Conservation (phyloP, 148 eudicot genomes). For the Beta vulgaris region DNA sequence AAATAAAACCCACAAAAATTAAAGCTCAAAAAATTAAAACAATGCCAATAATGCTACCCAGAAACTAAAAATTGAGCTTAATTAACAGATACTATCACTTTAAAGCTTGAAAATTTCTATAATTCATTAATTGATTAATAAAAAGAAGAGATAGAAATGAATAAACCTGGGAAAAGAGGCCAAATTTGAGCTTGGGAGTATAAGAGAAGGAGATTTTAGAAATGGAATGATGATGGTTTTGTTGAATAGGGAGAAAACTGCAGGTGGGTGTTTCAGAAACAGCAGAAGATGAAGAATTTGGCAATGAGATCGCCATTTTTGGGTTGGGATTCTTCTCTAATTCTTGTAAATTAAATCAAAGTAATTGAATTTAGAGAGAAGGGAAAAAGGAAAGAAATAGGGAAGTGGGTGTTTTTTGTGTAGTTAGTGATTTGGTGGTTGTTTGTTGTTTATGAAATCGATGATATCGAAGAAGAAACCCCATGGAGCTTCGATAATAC, state of each 20-base stretch:
- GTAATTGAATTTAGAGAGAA: too few species aligned
- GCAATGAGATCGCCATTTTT: slow-evolving; percentile 20
- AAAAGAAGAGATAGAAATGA: background rate
- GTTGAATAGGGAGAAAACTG: background rate
- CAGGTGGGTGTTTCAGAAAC: slow-evolving; percentile 12
- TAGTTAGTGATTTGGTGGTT: background rate
- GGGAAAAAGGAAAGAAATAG: background rate
- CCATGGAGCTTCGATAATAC: slow-evolving; percentile 5
- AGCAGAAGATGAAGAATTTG: slow-evolving; percentile 10
- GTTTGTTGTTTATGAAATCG: slow-evolving; percentile 13
- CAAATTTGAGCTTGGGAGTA: slow-evolving; percentile 42
- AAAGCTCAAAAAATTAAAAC: background rate
- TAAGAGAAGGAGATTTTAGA: slow-evolving; percentile 42
- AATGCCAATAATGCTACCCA: background rate
- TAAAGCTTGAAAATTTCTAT: background rate
- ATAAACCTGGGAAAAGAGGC: slow-evolving; percentile 27
- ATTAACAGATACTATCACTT: background rate
- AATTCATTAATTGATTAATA: background rate
- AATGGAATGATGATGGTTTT: slow-evolving; percentile 13
- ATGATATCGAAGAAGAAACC: slow-evolving; percentile 20
- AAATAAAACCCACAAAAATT: background rate
- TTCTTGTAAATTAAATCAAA: background rate
- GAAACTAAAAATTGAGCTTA: background rate
- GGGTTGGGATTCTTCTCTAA: background rate
- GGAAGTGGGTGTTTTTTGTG: background rate